Evolutionary conservation across 441 rosid genomes (phyloP), one percentile per base, ranked within the genome.

Genomic region (Viola pubescens): DNA sequence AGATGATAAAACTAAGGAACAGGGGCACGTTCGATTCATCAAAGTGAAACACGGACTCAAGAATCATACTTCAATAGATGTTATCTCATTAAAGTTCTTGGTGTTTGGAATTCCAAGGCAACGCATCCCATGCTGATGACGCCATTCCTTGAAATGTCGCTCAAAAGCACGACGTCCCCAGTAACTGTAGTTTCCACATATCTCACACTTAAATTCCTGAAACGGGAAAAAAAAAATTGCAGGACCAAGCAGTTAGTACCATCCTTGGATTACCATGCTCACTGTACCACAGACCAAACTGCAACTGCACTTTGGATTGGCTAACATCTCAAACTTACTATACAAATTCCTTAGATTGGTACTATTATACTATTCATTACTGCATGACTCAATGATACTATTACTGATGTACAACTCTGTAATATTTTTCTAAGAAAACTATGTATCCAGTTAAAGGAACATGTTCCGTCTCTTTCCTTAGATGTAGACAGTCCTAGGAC

Each of bases 51-150:
- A 12, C 16, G 49, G 0, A 8, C 3, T 8, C n/a, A 40, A 9
- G 46, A 50, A 52, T 3, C 34, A 42, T 69, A 91, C 99, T 86
- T 81, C 83, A 46, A 91, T 94, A 0, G 94, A 85, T 38, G 97
- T 95, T 70, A 95, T 86, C 73, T 95, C 98, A 6, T 95, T 95
- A 64, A 95, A 95, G 80, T 95, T 95, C 79, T 95, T 95, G 43
- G 99, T 95, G 79, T 91, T 95, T 44, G 99, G 99, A 62, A 95
- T 95, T 58, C 97, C 97, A 58, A 91, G 81, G 72, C 98, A 95
- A 46, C 97, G 98, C 99, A 95, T 95, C 52, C 99, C 99, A 65
- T 95, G 99, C 69, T 95, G 99, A 81, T 95, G 99, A 19, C 94
- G 83, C 89, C 86, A 84, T 77, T 95, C 99, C 84, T 95, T 91